A percentile compares a stretch with the other conserved stretches of the same genome.
Conservation (phyloP, 177 flowering plant genomes). For the Vitis hybrid region DNA sequence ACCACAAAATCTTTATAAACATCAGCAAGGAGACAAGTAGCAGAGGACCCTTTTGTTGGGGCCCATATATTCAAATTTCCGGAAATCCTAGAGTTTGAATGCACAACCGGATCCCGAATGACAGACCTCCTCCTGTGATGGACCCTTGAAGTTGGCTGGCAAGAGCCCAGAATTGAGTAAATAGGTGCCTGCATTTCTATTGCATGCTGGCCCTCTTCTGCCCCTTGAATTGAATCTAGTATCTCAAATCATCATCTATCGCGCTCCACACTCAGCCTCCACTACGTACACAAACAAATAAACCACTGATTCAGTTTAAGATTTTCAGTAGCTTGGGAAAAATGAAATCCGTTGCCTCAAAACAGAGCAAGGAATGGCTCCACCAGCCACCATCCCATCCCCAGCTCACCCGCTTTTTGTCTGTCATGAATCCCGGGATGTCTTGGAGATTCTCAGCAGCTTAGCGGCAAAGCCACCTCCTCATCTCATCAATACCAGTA, state of each 20-base stretch:
- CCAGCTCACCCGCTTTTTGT: background rate
- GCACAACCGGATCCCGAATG: background rate
- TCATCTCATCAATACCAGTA: background rate
- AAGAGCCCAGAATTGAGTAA: too few relatives aligned
- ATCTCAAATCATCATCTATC: too few relatives aligned
- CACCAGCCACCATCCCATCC: background rate
- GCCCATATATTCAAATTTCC: slow-evolving; percentile 2
- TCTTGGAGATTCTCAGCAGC: slow-evolving; percentile 24
- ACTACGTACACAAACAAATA: too few relatives aligned
- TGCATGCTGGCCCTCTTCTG: too few relatives aligned
- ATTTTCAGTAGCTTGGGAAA: background rate
- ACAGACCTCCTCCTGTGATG: too few relatives aligned
- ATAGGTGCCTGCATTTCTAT: too few relatives aligned
- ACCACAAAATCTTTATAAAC: slow-evolving; percentile 34
- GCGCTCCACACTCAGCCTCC: too few relatives aligned
- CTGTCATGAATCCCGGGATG: background rate
- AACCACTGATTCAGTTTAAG: too few relatives aligned
- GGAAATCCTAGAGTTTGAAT: background rate
- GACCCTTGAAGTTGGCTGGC: too few relatives aligned
- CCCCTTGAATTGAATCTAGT: too few relatives aligned
- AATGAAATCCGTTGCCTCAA: slow-evolving; percentile 22
- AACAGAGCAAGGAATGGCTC: slow-evolving; percentile 35
- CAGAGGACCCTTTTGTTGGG: background rate
- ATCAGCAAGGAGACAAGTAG: slow-evolving; percentile 27
- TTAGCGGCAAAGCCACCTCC: slow-evolving; percentile 10